Conservation (phyloP, 805 yeast genomes). For the Kluyveromyces dobzhanskii region DNA sequence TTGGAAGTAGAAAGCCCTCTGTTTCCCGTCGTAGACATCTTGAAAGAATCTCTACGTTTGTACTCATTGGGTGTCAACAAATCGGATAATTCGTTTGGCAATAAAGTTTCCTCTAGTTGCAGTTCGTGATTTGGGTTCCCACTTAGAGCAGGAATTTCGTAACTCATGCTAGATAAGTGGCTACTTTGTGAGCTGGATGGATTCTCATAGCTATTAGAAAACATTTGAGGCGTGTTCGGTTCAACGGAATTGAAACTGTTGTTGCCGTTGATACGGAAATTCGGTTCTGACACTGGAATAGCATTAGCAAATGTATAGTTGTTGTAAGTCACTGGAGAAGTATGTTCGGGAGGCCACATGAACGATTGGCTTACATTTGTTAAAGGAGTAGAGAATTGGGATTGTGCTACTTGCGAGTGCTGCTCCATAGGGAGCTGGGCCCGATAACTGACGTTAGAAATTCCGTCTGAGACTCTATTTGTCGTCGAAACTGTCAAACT, state of each 20-base stretch:
- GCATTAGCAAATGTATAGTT: background rate
- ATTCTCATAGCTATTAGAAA: background rate
- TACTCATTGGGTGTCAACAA: constrained; percentile 75
- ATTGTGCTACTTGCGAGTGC: background rate
- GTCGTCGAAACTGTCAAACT: no score
- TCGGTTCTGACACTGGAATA: no score
- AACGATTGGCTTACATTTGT: background rate
- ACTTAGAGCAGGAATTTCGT: background rate
- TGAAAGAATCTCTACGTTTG: constrained; percentile 50
- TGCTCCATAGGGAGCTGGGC: background rate
- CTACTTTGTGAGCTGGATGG: background rate
- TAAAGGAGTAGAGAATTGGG: background rate
- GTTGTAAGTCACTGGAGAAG: background rate
- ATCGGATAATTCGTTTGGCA: constrained; percentile 76
- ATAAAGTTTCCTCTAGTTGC: constrained; percentile 24
- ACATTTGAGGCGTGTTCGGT: background rate
- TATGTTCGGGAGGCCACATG: background rate
- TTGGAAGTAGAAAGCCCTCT: background rate
- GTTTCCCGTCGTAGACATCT: background rate
- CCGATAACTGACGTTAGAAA: background rate
- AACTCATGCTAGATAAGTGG: background rate
- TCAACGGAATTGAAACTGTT: background rate
- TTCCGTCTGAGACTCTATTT: background rate
- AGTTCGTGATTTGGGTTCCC: background rate
- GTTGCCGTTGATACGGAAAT: no score